Conservation (phyloP, 805 yeast genomes). For the Suhomyces xylopsoci region DNA sequence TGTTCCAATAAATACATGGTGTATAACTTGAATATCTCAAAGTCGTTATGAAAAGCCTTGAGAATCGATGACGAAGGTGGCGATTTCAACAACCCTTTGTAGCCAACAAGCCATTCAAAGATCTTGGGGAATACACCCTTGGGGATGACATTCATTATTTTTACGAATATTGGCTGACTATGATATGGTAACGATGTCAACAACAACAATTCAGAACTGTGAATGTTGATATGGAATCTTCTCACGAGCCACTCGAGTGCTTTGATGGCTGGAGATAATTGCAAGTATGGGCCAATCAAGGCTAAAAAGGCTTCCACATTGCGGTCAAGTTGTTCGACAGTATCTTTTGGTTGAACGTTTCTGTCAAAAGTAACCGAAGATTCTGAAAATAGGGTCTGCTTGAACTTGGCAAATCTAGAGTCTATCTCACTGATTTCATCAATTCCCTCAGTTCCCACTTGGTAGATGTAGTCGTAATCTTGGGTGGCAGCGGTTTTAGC, state of each 20-base stretch:
- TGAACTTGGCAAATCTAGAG: slow-evolving; percentile 68
- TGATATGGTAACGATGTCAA: slow-evolving; percentile 80
- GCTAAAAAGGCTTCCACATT: slow-evolving; percentile 74
- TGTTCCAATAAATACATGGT: slow-evolving; percentile 50
- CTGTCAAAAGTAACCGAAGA: slow-evolving; percentile 79
- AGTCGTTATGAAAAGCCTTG: slow-evolving; percentile 66
- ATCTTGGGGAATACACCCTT: slow-evolving; percentile 64
- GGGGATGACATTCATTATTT: slow-evolving; percentile 70
- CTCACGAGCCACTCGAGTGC: slow-evolving; percentile 95
- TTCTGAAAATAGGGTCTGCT: slow-evolving; percentile 73
- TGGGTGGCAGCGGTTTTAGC: slow-evolving; percentile 89
- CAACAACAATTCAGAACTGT: slow-evolving; percentile 70
- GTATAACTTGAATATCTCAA: slow-evolving; percentile 64
- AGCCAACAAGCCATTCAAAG: slow-evolving; percentile 67
- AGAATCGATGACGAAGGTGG: slow-evolving; percentile 71
- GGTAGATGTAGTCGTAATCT: slow-evolving; percentile 79
- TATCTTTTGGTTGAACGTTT: slow-evolving; percentile 75
- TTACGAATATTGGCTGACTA: slow-evolving; percentile 66
- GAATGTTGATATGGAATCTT: slow-evolving; percentile 79
- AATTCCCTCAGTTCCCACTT: slow-evolving; percentile 71
- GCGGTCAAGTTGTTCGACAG: slow-evolving; percentile 65
- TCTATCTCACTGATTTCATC: slow-evolving; percentile 71
- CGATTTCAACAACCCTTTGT: slow-evolving; percentile 57
- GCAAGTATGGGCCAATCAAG: slow-evolving; percentile 73
- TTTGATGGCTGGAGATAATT: slow-evolving; percentile 68